Evolutionary conservation across 2,329 filamentous ascomycete genomes (phyloP).

Genomic region (Diplocarpon mali): DNA sequence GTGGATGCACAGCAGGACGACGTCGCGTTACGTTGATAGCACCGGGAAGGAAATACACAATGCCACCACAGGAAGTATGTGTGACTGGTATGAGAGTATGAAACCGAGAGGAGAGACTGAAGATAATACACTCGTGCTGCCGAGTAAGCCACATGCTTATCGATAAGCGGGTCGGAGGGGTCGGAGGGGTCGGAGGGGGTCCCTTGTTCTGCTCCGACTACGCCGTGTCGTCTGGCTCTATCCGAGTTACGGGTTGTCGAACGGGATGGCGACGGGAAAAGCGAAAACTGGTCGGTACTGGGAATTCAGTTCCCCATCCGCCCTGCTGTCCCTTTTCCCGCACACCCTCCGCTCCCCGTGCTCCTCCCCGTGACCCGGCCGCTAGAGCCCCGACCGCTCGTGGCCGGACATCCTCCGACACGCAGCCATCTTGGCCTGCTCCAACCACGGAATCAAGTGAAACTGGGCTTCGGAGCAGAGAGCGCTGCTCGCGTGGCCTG

Average conservation of each 20-base stretch:
- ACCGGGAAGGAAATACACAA: too few relatives aligned
- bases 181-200: not conserved
- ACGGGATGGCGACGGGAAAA: not conserved
- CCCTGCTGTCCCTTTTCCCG: too few relatives aligned
- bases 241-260: not conserved
- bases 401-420: not conserved
- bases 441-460: too few relatives aligned
- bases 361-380: not conserved
- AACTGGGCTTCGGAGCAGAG: too few relatives aligned
- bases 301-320: too few relatives aligned
- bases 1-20: too few relatives aligned
- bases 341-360: not conserved
- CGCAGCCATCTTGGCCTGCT: not conserved
- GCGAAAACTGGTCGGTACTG: not conserved
- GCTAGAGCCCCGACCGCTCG: not conserved
- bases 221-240: not conserved
- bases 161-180: not conserved
- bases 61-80: not conserved
- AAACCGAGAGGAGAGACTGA: not conserved
- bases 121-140: not conserved
- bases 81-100: not conserved
- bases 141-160: too few relatives aligned
- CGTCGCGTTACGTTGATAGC: too few relatives aligned
- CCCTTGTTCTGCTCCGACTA: too few relatives aligned
- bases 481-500: too few relatives aligned